Conservation (phyloP, 495 filamentous ascomycete species). For the Talaromyces wortmannii region DNA sequence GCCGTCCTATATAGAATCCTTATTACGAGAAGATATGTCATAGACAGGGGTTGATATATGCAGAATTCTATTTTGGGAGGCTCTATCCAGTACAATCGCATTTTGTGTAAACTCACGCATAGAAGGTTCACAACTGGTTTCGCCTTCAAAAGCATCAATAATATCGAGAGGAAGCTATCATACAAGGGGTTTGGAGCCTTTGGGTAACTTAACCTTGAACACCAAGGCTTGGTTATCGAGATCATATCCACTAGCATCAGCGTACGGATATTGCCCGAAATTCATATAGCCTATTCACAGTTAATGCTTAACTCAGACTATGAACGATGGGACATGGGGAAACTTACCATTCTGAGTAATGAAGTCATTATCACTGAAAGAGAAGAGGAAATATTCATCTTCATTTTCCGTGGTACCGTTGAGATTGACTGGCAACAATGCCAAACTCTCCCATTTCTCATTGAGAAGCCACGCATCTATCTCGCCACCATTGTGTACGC, state of each 20-base stretch:
- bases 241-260: constrained; percentile 55
- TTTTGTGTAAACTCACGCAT: too few relatives aligned
- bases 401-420: constrained; percentile 21
- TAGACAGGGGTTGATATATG: too few relatives aligned
- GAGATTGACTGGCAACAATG: constrained; percentile 54
- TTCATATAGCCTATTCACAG: constrained; percentile 48
- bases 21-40: too few relatives aligned
- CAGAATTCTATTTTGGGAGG: too few relatives aligned
- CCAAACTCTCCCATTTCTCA: constrained; percentile 79
- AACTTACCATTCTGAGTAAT: constrained; percentile 66
- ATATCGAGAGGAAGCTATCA: too few relatives aligned
- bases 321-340: not conserved
- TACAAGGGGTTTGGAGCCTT: not conserved
- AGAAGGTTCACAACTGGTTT: too few relatives aligned
- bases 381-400: constrained; percentile 64
- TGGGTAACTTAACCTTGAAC: constrained; percentile 54
- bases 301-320: constrained; percentile 6
- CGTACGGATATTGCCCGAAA: constrained; percentile 51
- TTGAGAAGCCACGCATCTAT: constrained; percentile 53
- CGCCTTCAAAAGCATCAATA: too few relatives aligned
- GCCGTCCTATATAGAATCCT: too few relatives aligned
- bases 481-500: constrained; percentile 59
- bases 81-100: too few relatives aligned
- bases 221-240: constrained; percentile 67
- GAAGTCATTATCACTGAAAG: constrained; percentile 72